Conservation (phyloP, 2,329 filamentous ascomycete species). For the Penicillium expansum region DNA sequence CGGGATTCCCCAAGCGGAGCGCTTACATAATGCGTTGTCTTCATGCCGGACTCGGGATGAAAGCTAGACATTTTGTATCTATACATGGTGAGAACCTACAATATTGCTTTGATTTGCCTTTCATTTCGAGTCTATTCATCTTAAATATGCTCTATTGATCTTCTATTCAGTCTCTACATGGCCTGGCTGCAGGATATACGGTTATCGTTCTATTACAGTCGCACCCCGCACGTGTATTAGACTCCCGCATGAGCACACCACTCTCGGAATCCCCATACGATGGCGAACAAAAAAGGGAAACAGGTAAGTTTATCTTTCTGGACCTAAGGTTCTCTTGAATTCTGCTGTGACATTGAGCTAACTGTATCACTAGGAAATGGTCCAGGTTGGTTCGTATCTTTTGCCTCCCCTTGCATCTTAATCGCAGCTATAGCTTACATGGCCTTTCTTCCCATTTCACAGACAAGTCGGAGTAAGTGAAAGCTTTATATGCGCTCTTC, state of each 20-base stretch:
- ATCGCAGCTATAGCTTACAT: constrained; percentile 33
- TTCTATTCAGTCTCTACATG: constrained; percentile 10
- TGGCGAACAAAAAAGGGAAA: constrained; percentile 58
- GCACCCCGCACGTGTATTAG: constrained; percentile 22
- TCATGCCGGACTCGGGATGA: not conserved
- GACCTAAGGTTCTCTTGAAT: not conserved
- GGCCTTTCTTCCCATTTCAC: not conserved
- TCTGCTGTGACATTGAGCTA: constrained; percentile 7
- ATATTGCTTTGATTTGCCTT: not conserved
- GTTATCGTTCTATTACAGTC: constrained; percentile 11
- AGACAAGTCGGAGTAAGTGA: constrained; percentile 27
- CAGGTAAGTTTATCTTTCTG: constrained; percentile 56
- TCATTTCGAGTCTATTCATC: not conserved
- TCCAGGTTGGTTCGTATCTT: constrained; percentile 87
- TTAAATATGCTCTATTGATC: constrained; percentile 2
- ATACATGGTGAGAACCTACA: not conserved
- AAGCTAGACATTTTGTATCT: not conserved
- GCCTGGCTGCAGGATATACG: constrained; percentile 14
- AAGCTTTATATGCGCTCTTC: not conserved
- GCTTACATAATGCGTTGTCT: constrained; percentile 18
- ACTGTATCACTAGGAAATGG: constrained; percentile 76
- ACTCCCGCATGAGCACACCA: constrained; percentile 17
- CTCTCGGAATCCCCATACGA: constrained; percentile 21
- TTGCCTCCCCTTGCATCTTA: constrained; percentile 20
- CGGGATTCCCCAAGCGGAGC: constrained; percentile 13